Base-by-base conservation (phyloP, 2,329 filamentous ascomycete species). In the Phaeomoniella chlamydospora region DNA sequence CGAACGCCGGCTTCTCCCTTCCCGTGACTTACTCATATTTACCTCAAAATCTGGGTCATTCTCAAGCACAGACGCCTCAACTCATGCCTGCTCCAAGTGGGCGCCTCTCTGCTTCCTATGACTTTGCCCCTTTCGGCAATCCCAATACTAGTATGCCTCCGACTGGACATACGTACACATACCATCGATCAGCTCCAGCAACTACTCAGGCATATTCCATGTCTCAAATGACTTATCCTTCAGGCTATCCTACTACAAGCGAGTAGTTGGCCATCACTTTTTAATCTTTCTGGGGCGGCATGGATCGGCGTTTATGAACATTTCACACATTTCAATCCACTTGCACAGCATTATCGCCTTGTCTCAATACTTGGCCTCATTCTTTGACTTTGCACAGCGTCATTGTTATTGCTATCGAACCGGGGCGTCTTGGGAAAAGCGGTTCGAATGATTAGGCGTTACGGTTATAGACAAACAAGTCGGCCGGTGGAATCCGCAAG, bases 91-190 rank as follows among this genome's bases (percentile, higher is more conserved):
- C 53, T n/a, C 46, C 58, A 3, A 46, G 49, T 31, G 49, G 45
- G 11, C 51, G 58, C 16, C 38, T 42, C 31, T 35, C 41, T 16
- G 37, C 45, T 18, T 48, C 54, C 3, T 64, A 60, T 57, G 57
- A 63, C 4, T 51, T 57, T 41, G 53, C 53, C 29, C 36, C 45
- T 5, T 52, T 55, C 18, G 43, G 51, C 18, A 44, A 49, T 31
- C n/a, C 17, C 14, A 34, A 16, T 13, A 26, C 9, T 26, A 26
- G n/a, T n/a, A 26, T 26, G 6, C 22, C 22, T 26, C 6, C 22
- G 22, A 26, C 22, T 26, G 22, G 22, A n/a, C 22, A 26, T 26
- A 26, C 22, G 22, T 26, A 9, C 22, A 26, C 22, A 26, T 26
- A 26, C 22, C 22, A 6, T 26, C 22, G 22, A 26, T 6, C 22